A percentile compares a stretch with the other conserved stretches of the same genome.
Evolutionary conservation across 306 rosid species (phyloP).

Genomic region (Adenanthera pavonina): DNA sequence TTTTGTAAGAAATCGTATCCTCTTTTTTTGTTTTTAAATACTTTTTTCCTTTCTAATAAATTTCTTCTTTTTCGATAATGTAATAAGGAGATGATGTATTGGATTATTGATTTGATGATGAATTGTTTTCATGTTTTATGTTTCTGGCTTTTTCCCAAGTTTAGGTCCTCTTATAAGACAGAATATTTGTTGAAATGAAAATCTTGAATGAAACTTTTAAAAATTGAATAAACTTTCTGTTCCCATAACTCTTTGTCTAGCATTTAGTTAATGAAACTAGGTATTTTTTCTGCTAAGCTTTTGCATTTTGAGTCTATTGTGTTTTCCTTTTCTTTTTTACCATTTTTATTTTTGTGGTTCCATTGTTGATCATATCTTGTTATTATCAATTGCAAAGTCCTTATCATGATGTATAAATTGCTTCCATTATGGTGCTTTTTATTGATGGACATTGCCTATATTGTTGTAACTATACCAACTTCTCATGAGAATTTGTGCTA

Average conservation of each 20-base stretch:
- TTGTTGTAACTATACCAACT: constrained; percentile 24
- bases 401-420: constrained; percentile 14
- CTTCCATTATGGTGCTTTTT: neutral
- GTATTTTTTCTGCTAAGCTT: neutral
- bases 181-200: neutral
- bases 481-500: constrained; percentile 40
- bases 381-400: constrained; percentile 18
- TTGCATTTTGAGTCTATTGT: constrained; percentile 11
- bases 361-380: constrained; percentile 11
- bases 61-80: neutral
- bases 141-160: neutral
- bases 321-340: constrained; percentile 11
- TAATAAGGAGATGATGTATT: neutral
- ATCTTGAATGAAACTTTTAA: neutral
- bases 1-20: neutral
- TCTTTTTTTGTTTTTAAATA: neutral
- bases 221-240: neutral
- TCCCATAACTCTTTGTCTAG: neutral
- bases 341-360: neutral
- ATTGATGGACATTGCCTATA: constrained; percentile 23
- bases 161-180: neutral
- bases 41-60: neutral
- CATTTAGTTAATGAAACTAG: neutral
- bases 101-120: neutral
- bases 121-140: constrained; percentile 20